Evolutionary conservation across 495 filamentous ascomycete genomes (phyloP).

Genomic region (Penicillium tannophilum): DNA sequence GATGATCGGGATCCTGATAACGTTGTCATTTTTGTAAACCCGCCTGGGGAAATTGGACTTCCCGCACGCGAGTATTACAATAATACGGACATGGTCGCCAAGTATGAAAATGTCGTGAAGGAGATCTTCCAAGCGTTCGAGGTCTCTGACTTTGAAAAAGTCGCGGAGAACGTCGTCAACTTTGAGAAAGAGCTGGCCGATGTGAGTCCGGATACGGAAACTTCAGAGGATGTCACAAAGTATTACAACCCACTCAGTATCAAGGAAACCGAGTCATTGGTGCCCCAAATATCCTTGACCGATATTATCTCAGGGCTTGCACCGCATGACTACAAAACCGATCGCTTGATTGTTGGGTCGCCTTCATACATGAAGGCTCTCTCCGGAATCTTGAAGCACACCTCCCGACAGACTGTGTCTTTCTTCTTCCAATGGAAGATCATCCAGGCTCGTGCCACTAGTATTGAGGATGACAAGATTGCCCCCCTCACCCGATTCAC

Average conservation of each 20-base stretch:
- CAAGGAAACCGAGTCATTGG: slow-evolving; percentile 50
- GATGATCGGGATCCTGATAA: slow-evolving; percentile 68
- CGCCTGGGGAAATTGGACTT: slow-evolving; percentile 57
- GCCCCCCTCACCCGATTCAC: slow-evolving; percentile 60
- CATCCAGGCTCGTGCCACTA: slow-evolving; percentile 51
- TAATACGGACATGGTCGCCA: slow-evolving; percentile 52
- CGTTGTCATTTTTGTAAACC: slow-evolving; percentile 57
- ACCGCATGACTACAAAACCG: slow-evolving; percentile 49
- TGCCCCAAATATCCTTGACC: slow-evolving; percentile 57
- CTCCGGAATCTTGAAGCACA: slow-evolving; percentile 48
- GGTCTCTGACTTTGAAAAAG: slow-evolving; percentile 25
- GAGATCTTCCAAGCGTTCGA: slow-evolving; percentile 40
- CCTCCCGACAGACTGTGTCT: slow-evolving; percentile 51
- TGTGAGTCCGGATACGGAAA: slow-evolving; percentile 59
- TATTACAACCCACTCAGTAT: slow-evolving; percentile 60
- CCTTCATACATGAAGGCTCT: slow-evolving; percentile 57
- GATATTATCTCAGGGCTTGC: slow-evolving; percentile 55
- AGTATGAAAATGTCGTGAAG: slow-evolving; percentile 55
- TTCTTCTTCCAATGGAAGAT: slow-evolving; percentile 64
- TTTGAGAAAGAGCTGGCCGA: slow-evolving; percentile 64
- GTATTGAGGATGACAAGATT: slow-evolving; percentile 60
- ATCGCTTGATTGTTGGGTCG: slow-evolving; percentile 59
- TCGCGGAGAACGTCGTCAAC: slow-evolving; percentile 51
- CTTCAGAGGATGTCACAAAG: slow-evolving; percentile 59
- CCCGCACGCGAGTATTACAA: slow-evolving; percentile 68